These are phyloP conservation scores for Erodium maritimum DNA, from an alignment of 345 rosid species.

Conservation along the genomic window DNA sequence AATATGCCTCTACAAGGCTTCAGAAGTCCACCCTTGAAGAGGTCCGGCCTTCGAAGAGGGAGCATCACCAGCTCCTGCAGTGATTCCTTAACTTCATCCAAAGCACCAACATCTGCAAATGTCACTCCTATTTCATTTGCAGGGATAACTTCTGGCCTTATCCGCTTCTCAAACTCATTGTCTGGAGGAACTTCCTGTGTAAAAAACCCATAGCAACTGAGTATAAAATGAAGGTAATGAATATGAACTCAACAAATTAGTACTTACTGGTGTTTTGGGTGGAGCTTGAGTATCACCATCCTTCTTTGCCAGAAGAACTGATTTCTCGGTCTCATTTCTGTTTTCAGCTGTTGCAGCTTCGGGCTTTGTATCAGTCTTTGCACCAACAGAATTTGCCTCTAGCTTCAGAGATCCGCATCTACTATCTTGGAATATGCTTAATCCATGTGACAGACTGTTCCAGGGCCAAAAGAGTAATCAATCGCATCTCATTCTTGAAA, in stretches of 20 bases:
- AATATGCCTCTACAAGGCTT: constrained; percentile 96
- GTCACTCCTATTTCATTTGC: constrained; percentile 93
- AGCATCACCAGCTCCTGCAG: constrained; percentile 98
- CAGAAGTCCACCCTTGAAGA: constrained; percentile 89
- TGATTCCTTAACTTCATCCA: constrained; percentile 86
- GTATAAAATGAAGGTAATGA: constrained; percentile 1
- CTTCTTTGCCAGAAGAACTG: constrained; percentile 50
- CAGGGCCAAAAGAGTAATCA: constrained; percentile 11
- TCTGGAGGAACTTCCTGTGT: constrained; percentile 81
- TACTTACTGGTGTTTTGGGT: constrained; percentile 45
- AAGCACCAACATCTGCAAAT: constrained; percentile 81
- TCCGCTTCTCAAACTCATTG: constrained; percentile 90
- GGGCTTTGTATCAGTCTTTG: constrained; percentile 51
- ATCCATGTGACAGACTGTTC: constrained; percentile 89
- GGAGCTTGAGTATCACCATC: constrained; percentile 52
- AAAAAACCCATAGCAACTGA: neutral
- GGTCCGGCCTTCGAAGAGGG: constrained; percentile 91
- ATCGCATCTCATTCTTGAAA: neutral
- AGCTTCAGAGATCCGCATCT: constrained; percentile 24
- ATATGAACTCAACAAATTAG: constrained; percentile 9
- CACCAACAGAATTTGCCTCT: constrained; percentile 31
- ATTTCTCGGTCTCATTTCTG: constrained; percentile 27
- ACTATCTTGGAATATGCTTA: constrained; percentile 82
- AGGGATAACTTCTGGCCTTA: constrained; percentile 97
- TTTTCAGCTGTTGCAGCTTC: neutral